A percentile compares a stretch with the other conserved stretches of the same genome.
phyloP scores from a whole-genome alignment of 257 asterid species.

The Euphrasia confusa region DNA sequence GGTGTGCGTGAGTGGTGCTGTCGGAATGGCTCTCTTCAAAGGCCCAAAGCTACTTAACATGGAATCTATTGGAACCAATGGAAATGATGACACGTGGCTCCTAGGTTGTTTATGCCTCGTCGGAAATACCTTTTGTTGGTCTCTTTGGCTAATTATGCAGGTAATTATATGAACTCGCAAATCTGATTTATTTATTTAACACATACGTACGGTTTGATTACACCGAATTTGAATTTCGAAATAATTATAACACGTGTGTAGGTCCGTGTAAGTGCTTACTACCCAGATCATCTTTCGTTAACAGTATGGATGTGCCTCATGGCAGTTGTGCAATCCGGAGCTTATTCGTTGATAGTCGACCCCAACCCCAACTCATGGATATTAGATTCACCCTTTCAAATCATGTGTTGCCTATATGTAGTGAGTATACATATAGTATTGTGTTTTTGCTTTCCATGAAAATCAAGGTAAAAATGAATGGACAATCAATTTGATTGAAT shows the following conservation, averaged over 20 bases:
- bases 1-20: constrained; percentile 59
- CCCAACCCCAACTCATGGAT: constrained; percentile 27
- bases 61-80: constrained; percentile 20
- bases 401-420: constrained; percentile 29
- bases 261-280: constrained; percentile 25
- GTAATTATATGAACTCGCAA: constrained; percentile 14
- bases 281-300: constrained; percentile 35
- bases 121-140: constrained; percentile 45
- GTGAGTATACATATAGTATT: constrained; percentile 17
- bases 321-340: constrained; percentile 32
- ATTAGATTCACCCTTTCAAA: constrained; percentile 27
- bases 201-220: no score
- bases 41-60: constrained; percentile 64
- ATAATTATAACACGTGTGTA: background rate
- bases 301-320: constrained; percentile 47
- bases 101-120: constrained; percentile 57
- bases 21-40: constrained; percentile 54
- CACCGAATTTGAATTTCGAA: no score
- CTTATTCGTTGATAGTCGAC: constrained; percentile 25
- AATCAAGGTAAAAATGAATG: background rate
- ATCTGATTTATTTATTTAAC: no score
- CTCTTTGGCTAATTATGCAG: constrained; percentile 40
- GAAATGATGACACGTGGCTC: constrained; percentile 39
- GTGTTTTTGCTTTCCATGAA: background rate
- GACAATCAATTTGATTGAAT: background rate